Evolutionary conservation across 2,329 filamentous ascomycete species (phyloP).

Genomic region (Sarocladium oryzae): DNA sequence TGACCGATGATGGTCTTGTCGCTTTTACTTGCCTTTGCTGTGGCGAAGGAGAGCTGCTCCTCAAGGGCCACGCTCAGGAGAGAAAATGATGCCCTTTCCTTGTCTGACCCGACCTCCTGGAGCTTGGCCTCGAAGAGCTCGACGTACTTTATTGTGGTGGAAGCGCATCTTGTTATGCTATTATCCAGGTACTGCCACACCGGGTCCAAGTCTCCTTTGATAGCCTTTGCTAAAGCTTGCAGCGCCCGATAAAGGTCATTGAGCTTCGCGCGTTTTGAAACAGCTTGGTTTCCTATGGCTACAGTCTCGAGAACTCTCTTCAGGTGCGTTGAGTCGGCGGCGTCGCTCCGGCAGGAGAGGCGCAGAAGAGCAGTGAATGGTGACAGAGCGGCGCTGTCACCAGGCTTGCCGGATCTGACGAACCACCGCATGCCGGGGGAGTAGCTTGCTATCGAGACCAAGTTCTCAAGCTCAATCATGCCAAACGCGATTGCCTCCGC

Average conservation of each 20-base stretch:
- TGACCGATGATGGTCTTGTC: conserved; percentile 41
- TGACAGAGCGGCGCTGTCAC: conserved; percentile 38
- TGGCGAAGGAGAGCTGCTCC: conserved; percentile 71
- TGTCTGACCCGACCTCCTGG: background rate
- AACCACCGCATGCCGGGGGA: conserved; percentile 91
- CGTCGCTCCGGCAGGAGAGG: conserved; percentile 24
- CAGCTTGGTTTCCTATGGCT: conserved; percentile 59
- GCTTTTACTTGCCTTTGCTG: conserved; percentile 41
- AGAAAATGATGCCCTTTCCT: conserved; percentile 33
- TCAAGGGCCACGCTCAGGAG: conserved; percentile 62
- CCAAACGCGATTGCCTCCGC: conserved; percentile 46
- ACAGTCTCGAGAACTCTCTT: conserved; percentile 53
- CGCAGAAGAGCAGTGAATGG: conserved; percentile 67
- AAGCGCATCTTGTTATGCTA: conserved; percentile 68
- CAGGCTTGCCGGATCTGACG: conserved; percentile 60
- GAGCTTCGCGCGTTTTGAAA: conserved; percentile 38
- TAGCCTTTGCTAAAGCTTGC: conserved; percentile 21
- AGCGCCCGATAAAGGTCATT: conserved; percentile 40
- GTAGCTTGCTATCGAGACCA: conserved; percentile 72
- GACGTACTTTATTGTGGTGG: conserved; percentile 75
- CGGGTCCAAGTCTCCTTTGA: conserved; percentile 13
- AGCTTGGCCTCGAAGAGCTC: conserved; percentile 53
- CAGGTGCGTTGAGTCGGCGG: conserved; percentile 35
- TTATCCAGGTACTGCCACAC: conserved; percentile 71
- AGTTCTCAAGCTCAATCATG: conserved; percentile 70